Conservation (phyloP, 2,329 filamentous ascomycete genomes). For the Pyrenochaeta sp. region DNA sequence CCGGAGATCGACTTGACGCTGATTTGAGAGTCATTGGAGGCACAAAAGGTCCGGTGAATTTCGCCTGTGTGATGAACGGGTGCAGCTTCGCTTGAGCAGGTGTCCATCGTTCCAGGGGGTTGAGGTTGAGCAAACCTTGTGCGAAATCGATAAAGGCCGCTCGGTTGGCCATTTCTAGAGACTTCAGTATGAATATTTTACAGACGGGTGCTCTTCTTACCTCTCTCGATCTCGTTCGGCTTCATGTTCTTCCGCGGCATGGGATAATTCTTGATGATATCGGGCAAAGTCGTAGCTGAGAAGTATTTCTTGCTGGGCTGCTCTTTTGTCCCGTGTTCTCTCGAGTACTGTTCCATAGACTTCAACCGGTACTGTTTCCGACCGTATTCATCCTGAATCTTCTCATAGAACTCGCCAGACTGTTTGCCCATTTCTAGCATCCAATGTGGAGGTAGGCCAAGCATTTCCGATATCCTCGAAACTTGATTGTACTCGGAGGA, state of each 20-base stretch:
- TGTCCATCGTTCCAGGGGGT: constrained; percentile 95
- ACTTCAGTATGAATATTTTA: constrained; percentile 16
- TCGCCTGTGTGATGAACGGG: constrained; percentile 98
- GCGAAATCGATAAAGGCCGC: constrained; percentile 99
- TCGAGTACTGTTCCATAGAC: constrained; percentile 96
- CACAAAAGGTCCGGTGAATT: constrained; percentile 94
- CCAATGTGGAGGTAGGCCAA: constrained; percentile 95
- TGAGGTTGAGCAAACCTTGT: constrained; percentile 88
- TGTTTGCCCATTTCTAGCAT: constrained; percentile 99
- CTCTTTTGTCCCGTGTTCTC: constrained; percentile 95
- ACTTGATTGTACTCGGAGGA: constrained; percentile 99
- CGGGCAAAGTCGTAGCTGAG: constrained; percentile 88
- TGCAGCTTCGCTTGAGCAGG: constrained; percentile 97
- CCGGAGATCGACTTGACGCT: constrained; percentile 83
- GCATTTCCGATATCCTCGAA: constrained; percentile 95
- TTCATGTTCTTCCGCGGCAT: constrained; percentile 99
- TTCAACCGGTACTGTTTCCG: constrained; percentile 91
- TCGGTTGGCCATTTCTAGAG: constrained; percentile 94
- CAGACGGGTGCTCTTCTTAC: constrained; percentile 59
- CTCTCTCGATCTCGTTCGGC: constrained; percentile 92
- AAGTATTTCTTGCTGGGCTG: constrained; percentile 99
- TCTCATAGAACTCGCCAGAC: constrained; percentile 96
- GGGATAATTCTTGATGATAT: constrained; percentile 96
- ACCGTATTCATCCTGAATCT: constrained; percentile 88
- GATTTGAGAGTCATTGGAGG: constrained; percentile 96